These are phyloP conservation scores for Dunaliella sp. DNA, from an alignment of 139 green algal species.

Conservation along the genomic window DNA sequence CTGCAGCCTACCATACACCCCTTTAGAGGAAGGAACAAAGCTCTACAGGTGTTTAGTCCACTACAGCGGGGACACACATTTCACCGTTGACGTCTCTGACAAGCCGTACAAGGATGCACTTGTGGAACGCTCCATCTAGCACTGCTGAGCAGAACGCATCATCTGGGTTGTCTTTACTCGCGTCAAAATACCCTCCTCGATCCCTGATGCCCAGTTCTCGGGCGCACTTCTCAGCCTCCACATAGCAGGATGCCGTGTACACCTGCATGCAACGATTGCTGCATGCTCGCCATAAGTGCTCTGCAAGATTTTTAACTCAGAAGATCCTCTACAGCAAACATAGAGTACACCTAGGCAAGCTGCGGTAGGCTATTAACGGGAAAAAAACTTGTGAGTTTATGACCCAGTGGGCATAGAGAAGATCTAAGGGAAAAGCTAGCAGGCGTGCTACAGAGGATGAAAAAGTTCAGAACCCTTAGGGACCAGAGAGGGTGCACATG, in stretches of 20 bases:
- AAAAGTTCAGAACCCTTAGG: no score
- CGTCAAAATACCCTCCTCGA: conserved; percentile 69
- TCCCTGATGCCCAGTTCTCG: conserved; percentile 74
- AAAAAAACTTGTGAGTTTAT: no score
- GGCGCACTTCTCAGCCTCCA: conserved; percentile 68
- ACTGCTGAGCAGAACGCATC: conserved; percentile 69
- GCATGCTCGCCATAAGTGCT: no score
- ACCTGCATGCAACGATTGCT: no score
- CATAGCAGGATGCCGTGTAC: conserved; percentile 74
- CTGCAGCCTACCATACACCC: background rate
- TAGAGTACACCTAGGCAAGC: no score
- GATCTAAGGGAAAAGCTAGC: background rate
- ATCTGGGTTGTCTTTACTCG: conserved; percentile 26
- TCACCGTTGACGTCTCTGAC: background rate
- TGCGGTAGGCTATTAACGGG: no score
- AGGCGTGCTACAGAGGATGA: background rate
- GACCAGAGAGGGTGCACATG: no score
- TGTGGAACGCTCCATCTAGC: conserved; percentile 76
- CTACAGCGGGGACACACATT: no score
- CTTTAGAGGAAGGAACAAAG: background rate
- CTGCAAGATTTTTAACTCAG: no score
- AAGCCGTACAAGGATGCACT: conserved; percentile 48
- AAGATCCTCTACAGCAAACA: no score
- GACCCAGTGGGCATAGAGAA: no score
- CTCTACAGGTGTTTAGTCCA: background rate